These are phyloP conservation scores for Paracamarosporium sp. DNA, from an alignment of 2,329 filamentous ascomycete species.

Conservation along the genomic window DNA sequence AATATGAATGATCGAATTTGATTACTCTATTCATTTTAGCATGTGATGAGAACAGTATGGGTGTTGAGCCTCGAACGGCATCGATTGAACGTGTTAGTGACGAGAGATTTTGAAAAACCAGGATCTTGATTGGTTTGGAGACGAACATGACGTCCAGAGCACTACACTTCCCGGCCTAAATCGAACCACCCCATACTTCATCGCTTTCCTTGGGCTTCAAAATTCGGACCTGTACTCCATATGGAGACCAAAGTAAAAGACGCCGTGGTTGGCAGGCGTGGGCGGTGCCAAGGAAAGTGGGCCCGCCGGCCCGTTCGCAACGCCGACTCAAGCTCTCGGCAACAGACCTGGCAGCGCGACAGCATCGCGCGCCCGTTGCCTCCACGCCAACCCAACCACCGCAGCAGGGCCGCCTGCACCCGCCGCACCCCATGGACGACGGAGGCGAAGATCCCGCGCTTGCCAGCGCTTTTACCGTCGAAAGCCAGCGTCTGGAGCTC, in stretches of 20 bases:
- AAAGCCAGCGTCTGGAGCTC: slow-evolving; percentile 86
- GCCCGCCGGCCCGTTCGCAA: background rate
- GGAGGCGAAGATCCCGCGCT: slow-evolving; percentile 37
- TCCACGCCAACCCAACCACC: slow-evolving; percentile 11
- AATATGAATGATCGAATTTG: background rate
- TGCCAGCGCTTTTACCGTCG: slow-evolving; percentile 61
- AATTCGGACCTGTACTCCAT: no score
- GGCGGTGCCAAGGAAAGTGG: background rate
- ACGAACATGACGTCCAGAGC: no score
- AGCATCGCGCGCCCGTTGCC: background rate
- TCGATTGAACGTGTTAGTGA: no score
- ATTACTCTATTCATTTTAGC: background rate
- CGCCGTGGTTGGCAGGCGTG: background rate
- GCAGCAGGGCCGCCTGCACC: slow-evolving; percentile 39
- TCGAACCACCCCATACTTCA: no score
- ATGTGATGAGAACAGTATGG: no score
- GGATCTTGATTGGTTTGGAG: no score
- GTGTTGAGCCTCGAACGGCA: no score
- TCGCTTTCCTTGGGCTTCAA: no score
- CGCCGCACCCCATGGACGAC: slow-evolving; percentile 39
- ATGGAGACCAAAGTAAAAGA: background rate
- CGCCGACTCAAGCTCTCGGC: background rate
- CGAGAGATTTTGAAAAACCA: no score
- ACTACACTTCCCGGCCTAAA: no score
- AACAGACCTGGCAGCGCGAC: background rate